Evolutionary conservation across 768 basidiomycete genomes (phyloP).

Genomic region (Kwoniella europaea): DNA sequence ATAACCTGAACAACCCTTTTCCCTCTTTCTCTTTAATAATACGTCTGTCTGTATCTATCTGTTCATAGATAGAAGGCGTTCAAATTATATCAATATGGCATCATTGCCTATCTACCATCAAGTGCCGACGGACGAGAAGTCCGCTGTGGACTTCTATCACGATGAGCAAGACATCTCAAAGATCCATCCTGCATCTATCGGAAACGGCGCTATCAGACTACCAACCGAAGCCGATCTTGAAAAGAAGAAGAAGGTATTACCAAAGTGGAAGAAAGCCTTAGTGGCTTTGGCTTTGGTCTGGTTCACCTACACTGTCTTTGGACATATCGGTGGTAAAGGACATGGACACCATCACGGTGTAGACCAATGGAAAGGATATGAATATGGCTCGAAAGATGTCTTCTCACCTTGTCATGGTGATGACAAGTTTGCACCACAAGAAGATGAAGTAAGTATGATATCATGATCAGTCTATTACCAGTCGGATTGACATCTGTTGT

Average conservation of each 20-base stretch:
- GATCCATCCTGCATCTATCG: constrained; percentile 22
- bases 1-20: not conserved
- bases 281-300: constrained; percentile 13
- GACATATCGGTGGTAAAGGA: constrained; percentile 10
- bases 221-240: not conserved
- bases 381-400: not conserved
- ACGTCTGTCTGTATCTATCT: not conserved
- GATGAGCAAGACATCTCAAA: constrained; percentile 9
- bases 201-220: not conserved
- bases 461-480: not conserved
- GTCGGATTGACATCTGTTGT: not conserved
- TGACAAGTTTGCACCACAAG: not conserved
- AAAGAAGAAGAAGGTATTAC: constrained; percentile 1
- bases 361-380: constrained; percentile 3
- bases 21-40: not conserved
- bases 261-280: constrained; percentile 30
- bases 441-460: constrained; percentile 9
- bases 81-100: constrained; percentile 9
- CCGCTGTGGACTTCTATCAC: not conserved
- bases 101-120: constrained; percentile 12
- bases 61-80: not conserved
- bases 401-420: not conserved
- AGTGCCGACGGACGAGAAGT: constrained; percentile 22
- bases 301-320: constrained; percentile 12
- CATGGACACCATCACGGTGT: constrained; percentile 8